Conservation (phyloP, 208 protist species). For the Trypanosoma cruzi region DNA sequence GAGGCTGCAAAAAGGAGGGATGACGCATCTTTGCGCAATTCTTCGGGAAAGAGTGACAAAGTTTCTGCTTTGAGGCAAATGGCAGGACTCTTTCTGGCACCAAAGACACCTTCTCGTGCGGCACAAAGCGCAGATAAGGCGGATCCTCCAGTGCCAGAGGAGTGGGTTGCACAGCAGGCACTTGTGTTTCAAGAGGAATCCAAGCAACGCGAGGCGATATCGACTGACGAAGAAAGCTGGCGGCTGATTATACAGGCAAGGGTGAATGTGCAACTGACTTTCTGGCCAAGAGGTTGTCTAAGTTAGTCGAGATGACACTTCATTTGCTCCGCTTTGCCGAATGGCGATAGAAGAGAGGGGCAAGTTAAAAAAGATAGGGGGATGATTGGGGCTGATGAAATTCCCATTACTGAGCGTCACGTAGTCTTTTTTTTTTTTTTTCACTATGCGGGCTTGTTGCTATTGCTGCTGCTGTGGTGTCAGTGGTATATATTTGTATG, state of each 20-base stretch:
- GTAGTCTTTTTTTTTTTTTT: too few relatives aligned
- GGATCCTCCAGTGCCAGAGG: not conserved
- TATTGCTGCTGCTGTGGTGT: too few relatives aligned
- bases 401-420: too few relatives aligned
- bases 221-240: not conserved
- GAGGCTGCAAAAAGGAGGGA: not conserved
- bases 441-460: too few relatives aligned
- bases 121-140: not conserved
- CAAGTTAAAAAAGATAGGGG: too few relatives aligned
- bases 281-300: not conserved
- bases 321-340: too few relatives aligned
- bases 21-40: not conserved
- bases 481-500: too few relatives aligned
- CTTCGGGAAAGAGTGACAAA: not conserved
- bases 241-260: slow-evolving; percentile 15
- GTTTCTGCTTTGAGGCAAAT: not conserved
- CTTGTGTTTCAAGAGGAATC: not conserved
- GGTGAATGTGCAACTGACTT: not conserved
- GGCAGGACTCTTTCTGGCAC: not conserved
- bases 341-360: too few relatives aligned
- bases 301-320: not conserved
- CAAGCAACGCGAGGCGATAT: not conserved
- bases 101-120: not conserved
- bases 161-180: not conserved
- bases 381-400: too few relatives aligned